Evolutionary conservation across 345 rosid genomes (phyloP).

Genomic region (Boechera retrofracta): DNA sequence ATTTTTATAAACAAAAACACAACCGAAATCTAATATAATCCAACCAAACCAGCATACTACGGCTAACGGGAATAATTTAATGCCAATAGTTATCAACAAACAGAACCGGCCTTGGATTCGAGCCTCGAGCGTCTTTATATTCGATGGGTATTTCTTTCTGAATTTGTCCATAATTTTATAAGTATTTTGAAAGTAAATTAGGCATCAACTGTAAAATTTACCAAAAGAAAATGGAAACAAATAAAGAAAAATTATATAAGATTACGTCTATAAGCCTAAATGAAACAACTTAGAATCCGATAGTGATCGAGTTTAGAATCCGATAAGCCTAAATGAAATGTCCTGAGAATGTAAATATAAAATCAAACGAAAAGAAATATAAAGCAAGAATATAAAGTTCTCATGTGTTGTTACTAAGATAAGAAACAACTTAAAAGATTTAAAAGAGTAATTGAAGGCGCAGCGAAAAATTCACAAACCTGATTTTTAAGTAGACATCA

Average conservation of each 20-base stretch:
- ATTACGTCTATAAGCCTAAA: conserved; percentile 20
- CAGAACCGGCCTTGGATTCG: too few species aligned
- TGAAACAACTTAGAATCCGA: neutral
- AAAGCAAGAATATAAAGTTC: conserved; percentile 12
- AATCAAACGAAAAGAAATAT: conserved; percentile 15
- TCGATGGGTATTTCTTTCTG: conserved; percentile 36
- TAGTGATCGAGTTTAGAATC: conserved; percentile 13
- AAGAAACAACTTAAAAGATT: conserved; percentile 12
- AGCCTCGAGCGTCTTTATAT: too few species aligned
- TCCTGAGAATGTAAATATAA: conserved; percentile 4
- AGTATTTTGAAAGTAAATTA: neutral
- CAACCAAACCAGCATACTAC: too few species aligned
- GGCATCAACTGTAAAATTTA: neutral
- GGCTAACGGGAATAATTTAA: too few species aligned
- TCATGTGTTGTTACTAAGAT: conserved; percentile 21
- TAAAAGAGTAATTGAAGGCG: neutral
- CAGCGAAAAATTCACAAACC: conserved; percentile 23
- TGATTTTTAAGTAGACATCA: conserved; percentile 13
- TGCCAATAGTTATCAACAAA: too few species aligned
- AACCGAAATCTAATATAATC: too few species aligned
- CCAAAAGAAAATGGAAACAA: neutral
- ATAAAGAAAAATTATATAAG: neutral
- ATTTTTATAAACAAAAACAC: too few species aligned
- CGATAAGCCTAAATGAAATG: conserved; percentile 12
- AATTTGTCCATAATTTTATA: too few species aligned